phyloP scores from a whole-genome alignment of 169 alveolate species.

The Neospora caninum region DNA sequence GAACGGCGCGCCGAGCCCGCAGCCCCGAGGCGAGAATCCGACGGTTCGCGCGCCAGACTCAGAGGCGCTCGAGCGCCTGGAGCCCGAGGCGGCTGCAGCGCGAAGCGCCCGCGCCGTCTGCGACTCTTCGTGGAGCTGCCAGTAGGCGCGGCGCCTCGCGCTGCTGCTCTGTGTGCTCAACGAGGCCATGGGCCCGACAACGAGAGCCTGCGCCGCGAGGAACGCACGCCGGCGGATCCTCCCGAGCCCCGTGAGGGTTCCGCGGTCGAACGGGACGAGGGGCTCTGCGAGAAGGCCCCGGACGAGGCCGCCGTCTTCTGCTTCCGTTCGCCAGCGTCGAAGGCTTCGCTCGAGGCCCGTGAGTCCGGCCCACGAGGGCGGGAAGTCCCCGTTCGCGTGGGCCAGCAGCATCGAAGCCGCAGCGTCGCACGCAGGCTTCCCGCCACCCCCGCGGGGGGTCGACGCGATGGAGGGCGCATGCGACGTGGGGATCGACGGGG shows the following conservation, averaged over 20 bases:
- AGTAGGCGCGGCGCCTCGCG: background rate
- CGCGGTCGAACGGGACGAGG: background rate
- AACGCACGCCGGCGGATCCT: background rate
- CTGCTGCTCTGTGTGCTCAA: background rate
- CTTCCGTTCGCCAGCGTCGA: background rate
- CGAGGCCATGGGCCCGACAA: background rate
- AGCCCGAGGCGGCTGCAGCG: background rate
- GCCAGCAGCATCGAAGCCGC: too few relatives aligned
- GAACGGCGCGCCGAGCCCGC: background rate
- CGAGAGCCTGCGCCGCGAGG: background rate
- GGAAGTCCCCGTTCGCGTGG: too few relatives aligned
- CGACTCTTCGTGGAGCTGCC: background rate
- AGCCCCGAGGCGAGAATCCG: background rate
- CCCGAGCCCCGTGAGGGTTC: background rate
- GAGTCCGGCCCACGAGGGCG: too few relatives aligned
- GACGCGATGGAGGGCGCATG: too few relatives aligned
- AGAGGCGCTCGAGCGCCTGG: too few relatives aligned
- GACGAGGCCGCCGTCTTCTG: background rate
- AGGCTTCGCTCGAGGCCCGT: background rate
- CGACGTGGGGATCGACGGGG: too few relatives aligned
- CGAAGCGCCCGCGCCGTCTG: background rate
- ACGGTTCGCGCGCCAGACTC: too few relatives aligned
- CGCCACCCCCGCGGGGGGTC: too few relatives aligned
- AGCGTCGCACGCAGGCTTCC: too few relatives aligned
- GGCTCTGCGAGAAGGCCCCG: background rate